Evolutionary conservation across 345 rosid genomes (phyloP), one percentile per base, ranked within the genome.

Genomic region (Corchorus capsularis): DNA sequence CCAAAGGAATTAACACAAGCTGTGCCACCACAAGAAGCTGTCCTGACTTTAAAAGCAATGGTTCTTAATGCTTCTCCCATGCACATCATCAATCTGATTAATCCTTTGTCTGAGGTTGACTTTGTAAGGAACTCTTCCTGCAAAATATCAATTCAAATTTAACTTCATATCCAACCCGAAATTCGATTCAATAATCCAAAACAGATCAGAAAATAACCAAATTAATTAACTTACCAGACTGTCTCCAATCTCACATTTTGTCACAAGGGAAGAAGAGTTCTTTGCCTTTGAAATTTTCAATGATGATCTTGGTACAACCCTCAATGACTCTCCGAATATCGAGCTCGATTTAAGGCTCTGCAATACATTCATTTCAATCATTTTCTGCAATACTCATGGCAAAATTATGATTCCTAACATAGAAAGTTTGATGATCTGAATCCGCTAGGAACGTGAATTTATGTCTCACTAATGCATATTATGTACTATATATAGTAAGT

Each of bases 21-120:
- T 20, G 98, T 96, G 80, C 97, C 99, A 72, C 95, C 98, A 79
- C 98, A 96, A 72, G 99, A 93, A 81, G 99, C 98, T 53, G 99
- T 96, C 82, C 94, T 92, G 49, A 96, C 98, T 73, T 96, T 96
- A 75, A 88, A 92, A 65, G 98, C 67, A 63, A 93, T 96, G 43
- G 99, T 96, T 75, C 98, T 89, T 57, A 93, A 65, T 37, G 99
- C 99, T 82, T 96, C 99, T 79, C 97, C 95, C 99, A 93, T 93
- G 85, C 93, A 93, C 85, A 81, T 86, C 85, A 96, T 54, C 82
- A 96, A 61, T 76, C 95, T 87, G 70, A 86, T 83, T 55, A 96
- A 79, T 57, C 93, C 97, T 79, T 92, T 96, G 75, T 96, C 97
- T 12, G 91, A 79, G 0, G 98, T 96, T 70, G 98, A 88, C 87